A percentile compares a stretch with the other conserved stretches of the same genome.
These are phyloP conservation scores for Diaporthe caulivora DNA, from an alignment of 2,329 filamentous ascomycete species.

Conservation along the genomic window DNA sequence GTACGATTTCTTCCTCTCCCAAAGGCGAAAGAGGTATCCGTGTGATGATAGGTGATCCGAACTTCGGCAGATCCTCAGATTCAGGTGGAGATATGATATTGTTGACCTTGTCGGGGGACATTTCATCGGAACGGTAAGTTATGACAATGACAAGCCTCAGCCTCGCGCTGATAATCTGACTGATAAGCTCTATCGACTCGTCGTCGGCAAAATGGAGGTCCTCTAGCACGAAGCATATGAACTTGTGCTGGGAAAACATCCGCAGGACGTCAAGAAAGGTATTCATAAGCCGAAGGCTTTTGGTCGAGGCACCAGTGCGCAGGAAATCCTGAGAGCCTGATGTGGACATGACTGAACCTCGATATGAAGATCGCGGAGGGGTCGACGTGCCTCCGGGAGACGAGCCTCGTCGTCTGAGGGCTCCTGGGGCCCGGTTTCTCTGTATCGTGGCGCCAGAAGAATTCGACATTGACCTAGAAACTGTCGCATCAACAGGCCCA, in stretches of 20 bases:
- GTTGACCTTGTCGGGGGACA: constrained; percentile 67
- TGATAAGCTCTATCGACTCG: constrained; percentile 86
- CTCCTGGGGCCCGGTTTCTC: constrained; percentile 39
- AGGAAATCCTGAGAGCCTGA: constrained; percentile 72
- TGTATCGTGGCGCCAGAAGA: constrained; percentile 49
- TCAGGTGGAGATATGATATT: constrained; percentile 67
- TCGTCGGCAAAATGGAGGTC: constrained; percentile 92
- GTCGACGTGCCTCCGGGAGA: constrained; percentile 54
- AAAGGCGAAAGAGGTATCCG: constrained; percentile 80
- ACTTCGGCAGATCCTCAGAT: constrained; percentile 61
- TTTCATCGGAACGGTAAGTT: constrained; percentile 78
- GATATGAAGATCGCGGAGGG: constrained; percentile 52
- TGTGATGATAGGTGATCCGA: constrained; percentile 70
- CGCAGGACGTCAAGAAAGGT: constrained; percentile 89
- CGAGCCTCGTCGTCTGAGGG: constrained; percentile 59
- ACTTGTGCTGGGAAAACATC: constrained; percentile 83
- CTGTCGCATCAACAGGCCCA: constrained; percentile 58
- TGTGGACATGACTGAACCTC: constrained; percentile 54
- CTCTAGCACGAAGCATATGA: constrained; percentile 90
- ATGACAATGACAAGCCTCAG: constrained; percentile 87
- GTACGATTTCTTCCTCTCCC: constrained; percentile 81
- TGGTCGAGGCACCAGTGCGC: constrained; percentile 68
- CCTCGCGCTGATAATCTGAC: constrained; percentile 81
- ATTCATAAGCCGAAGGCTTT: constrained; percentile 83
- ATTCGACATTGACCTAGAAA: constrained; percentile 53